Evolutionary conservation across 2,329 filamentous ascomycete genomes (phyloP).

Genomic region (Penicillium sp.): DNA sequence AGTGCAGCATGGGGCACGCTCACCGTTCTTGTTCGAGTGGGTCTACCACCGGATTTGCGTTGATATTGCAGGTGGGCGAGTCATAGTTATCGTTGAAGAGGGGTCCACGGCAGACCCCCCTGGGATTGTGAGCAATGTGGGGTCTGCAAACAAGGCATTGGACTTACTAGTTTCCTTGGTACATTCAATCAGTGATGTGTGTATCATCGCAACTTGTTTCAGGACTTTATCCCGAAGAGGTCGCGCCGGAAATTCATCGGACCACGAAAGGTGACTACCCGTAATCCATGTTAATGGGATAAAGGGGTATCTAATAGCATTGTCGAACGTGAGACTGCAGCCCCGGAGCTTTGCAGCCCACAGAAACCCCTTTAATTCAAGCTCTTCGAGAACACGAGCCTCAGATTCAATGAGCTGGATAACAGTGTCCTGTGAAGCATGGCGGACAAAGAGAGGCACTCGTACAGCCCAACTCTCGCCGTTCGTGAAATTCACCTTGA

Average conservation of each 20-base stretch:
- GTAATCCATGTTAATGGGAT: not conserved
- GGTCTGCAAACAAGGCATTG: too few relatives aligned
- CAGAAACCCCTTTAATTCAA: not conserved
- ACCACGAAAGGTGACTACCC: not conserved
- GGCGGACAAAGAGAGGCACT: too few relatives aligned
- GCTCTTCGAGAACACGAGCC: not conserved
- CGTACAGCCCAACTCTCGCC: too few relatives aligned
- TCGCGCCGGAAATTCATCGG: not conserved
- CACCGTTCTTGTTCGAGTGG: too few relatives aligned
- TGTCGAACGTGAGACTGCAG: not conserved
- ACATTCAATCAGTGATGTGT: constrained; percentile 2
- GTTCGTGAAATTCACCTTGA: too few relatives aligned
- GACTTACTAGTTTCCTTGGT: constrained; percentile 15
- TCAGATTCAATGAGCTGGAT: constrained; percentile 1
- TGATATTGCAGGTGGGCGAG: too few relatives aligned
- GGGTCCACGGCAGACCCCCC: too few relatives aligned
- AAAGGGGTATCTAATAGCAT: not conserved
- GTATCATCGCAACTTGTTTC: not conserved
- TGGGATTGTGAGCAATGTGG: too few relatives aligned
- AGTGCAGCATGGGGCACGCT: too few relatives aligned
- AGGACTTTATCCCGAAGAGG: constrained; percentile 3
- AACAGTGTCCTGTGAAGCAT: too few relatives aligned
- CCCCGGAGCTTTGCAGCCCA: not conserved
- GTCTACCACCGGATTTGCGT: too few relatives aligned
- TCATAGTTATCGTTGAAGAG: too few relatives aligned